Percentiles rank a stretch among this genome's conserved stretches.
Evolutionary conservation across 192 early-diverging fungal species (phyloP).

Genomic region (Phycomyces nitens): DNA sequence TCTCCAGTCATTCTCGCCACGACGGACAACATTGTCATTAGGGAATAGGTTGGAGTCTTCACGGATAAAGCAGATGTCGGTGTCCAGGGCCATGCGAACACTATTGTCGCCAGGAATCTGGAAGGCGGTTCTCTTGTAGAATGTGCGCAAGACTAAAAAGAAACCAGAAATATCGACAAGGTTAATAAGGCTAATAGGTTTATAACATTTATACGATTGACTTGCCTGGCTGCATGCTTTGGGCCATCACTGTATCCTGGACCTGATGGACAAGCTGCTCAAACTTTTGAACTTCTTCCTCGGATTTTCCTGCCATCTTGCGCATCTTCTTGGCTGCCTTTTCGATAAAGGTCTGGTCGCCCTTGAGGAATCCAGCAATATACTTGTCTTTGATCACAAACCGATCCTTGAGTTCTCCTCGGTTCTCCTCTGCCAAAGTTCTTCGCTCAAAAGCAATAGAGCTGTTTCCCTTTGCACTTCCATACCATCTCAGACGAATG

Average conservation of each 20-base stretch:
- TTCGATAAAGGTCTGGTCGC: slow-evolving; percentile 65
- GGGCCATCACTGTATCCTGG: slow-evolving; percentile 59
- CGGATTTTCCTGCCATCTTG: slow-evolving; percentile 62
- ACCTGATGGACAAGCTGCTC: slow-evolving; percentile 69
- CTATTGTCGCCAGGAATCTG: slow-evolving; percentile 94
- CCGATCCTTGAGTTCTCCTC: slow-evolving; percentile 87
- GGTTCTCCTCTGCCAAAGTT: slow-evolving; percentile 80
- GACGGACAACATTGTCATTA: slow-evolving; percentile 55
- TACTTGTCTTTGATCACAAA: slow-evolving; percentile 94
- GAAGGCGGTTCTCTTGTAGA: slow-evolving; percentile 99
- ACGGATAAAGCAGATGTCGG: slow-evolving; percentile 91
- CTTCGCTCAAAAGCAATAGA: slow-evolving; percentile 51
- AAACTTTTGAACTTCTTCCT: slow-evolving; percentile 73
- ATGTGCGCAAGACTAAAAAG: slow-evolving; percentile 77
- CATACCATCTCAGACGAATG: slow-evolving; percentile 93
- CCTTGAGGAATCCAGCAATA: slow-evolving; percentile 82
- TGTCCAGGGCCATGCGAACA: slow-evolving; percentile 94
- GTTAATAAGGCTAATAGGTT: too few relatives aligned
- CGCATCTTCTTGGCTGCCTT: slow-evolving; percentile 75
- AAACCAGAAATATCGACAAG: too few relatives aligned
- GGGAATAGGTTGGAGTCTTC: slow-evolving; percentile 70
- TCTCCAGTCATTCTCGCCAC: slow-evolving; percentile 87
- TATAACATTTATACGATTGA: background rate
- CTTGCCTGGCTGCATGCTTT: slow-evolving; percentile 70
- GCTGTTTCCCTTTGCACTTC: slow-evolving; percentile 37